Conservation (phyloP, 192 early-diverging fungal genomes). For the Mortierella claussenii region DNA sequence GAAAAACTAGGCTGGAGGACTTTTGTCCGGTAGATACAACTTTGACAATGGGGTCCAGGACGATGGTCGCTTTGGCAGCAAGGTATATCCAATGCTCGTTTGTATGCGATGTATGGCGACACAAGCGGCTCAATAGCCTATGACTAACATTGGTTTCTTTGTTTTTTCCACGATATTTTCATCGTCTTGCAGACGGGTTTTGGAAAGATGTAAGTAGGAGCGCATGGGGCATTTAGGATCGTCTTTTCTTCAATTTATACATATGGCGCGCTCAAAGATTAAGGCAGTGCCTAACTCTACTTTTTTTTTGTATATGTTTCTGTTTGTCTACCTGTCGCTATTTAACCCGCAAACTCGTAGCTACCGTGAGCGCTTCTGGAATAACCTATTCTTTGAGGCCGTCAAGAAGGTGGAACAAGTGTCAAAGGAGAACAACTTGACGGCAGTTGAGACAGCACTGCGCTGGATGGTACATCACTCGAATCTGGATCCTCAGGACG, state of each 20-base stretch:
- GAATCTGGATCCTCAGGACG: slow-evolving; percentile 32
- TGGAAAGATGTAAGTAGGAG: slow-evolving; percentile 32
- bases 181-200: slow-evolving; percentile 7
- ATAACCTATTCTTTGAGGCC: slow-evolving; percentile 61
- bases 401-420: slow-evolving; percentile 53
- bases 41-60: slow-evolving; percentile 18
- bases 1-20: slow-evolving; percentile 27
- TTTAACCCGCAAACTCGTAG: slow-evolving; percentile 8
- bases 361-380: slow-evolving; percentile 62
- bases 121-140: background rate
- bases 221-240: background rate
- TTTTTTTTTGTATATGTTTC: background rate
- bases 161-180: background rate
- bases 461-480: slow-evolving; percentile 59
- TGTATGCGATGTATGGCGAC: background rate
- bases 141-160: background rate
- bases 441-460: slow-evolving; percentile 44
- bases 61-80: slow-evolving; percentile 20
- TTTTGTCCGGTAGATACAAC: slow-evolving; percentile 28
- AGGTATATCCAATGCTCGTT: background rate
- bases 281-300: background rate
- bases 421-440: slow-evolving; percentile 27
- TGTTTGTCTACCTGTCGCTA: too few relatives aligned
- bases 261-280: background rate
- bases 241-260: background rate